Conservation (phyloP, 2,329 filamentous ascomycete species). For the Myriangium duriaei region DNA sequence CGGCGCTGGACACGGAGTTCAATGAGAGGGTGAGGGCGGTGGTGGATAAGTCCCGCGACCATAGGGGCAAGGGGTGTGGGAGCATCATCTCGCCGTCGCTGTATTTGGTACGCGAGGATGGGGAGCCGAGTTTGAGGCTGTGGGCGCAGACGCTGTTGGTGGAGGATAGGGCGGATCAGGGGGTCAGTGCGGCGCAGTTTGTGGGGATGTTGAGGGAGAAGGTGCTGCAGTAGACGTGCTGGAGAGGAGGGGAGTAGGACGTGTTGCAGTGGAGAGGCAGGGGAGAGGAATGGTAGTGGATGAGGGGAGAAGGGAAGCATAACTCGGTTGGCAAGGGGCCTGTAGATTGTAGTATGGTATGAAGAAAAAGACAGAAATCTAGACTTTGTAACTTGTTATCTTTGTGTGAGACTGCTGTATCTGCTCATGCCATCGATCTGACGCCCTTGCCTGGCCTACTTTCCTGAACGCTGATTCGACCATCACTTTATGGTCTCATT, state of each 20-base stretch:
- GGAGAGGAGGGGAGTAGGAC: too few species aligned
- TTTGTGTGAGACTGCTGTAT: too few species aligned
- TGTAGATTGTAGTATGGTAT: too few species aligned
- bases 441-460: too few species aligned
- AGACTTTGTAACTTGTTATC: too few species aligned
- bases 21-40: conserved; percentile 87
- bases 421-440: too few species aligned
- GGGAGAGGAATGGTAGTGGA: conserved; percentile 81
- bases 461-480: too few species aligned
- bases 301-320: too few species aligned
- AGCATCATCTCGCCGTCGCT: conserved; percentile 87
- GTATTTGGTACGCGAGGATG: conserved; percentile 89
- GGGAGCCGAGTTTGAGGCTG: conserved; percentile 84
- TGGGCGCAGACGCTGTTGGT: conserved; percentile 96
- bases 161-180: conserved; percentile 88
- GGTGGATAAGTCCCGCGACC: conserved; percentile 81
- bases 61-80: conserved; percentile 74
- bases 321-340: too few species aligned
- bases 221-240: conserved; percentile 42
- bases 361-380: too few species aligned
- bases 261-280: conserved; percentile 81
- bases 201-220: conserved; percentile 87
- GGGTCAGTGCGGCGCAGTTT: conserved; percentile 86
- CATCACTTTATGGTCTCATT: too few species aligned
- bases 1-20: conserved; percentile 88